Evolutionary conservation across 1,284 basidiomycete species (phyloP).

Genomic region (Tranzscheliella williamsii): DNA sequence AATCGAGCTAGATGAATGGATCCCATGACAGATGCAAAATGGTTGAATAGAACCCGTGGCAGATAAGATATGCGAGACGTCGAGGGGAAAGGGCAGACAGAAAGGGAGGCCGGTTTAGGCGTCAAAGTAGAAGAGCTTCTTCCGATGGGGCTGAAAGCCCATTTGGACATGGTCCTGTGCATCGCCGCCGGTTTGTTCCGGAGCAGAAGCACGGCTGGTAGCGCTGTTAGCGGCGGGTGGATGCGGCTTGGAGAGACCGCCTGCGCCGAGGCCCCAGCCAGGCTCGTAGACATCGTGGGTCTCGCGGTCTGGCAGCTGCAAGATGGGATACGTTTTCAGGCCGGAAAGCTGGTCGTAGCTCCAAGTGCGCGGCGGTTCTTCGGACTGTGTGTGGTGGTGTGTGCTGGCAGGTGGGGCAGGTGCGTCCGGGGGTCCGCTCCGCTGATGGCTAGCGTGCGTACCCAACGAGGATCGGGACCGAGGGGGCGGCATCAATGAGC

Average conservation of each 20-base stretch:
- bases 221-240: neutral
- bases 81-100: neutral
- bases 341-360: constrained; percentile 42
- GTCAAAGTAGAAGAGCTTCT: constrained; percentile 52
- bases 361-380: constrained; percentile 20
- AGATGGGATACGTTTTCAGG: constrained; percentile 48
- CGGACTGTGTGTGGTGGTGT: constrained; percentile 1
- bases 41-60: neutral
- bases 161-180: constrained; percentile 2
- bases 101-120: constrained; percentile 13
- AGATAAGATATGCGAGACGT: no score
- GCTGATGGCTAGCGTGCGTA: constrained; percentile 3
- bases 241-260: constrained; percentile 16
- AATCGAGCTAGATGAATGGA: neutral
- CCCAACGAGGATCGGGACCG: constrained; percentile 25
- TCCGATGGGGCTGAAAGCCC: constrained; percentile 33
- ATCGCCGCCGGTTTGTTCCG: neutral
- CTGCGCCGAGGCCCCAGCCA: constrained; percentile 36
- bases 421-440: constrained; percentile 7
- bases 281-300: constrained; percentile 52
- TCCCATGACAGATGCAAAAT: neutral
- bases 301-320: constrained; percentile 44
- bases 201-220: neutral
- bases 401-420: constrained; percentile 1
- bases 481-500: constrained; percentile 31